Percentiles rank a stretch among this genome's conserved stretches.
phyloP scores from a whole-genome alignment of 1,284 basidiomycete species.

The Ceratobasidium sp. region DNA sequence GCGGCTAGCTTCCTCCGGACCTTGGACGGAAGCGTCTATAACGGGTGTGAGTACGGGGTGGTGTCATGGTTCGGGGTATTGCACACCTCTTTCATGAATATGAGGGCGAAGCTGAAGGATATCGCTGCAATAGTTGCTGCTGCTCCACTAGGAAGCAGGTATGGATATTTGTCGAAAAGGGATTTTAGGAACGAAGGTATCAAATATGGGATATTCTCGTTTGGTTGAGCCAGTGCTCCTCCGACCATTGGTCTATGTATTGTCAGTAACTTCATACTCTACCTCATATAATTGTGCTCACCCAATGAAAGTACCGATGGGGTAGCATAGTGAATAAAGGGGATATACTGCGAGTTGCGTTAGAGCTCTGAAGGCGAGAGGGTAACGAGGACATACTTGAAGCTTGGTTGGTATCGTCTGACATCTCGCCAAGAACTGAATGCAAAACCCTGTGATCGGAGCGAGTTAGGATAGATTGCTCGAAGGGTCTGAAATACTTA shows the following conservation, averaged over 20 bases:
- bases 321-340: slow-evolving; percentile 47
- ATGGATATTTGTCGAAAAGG: slow-evolving; percentile 49
- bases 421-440: slow-evolving; percentile 51
- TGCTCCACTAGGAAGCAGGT: slow-evolving; percentile 69
- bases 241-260: slow-evolving; percentile 44
- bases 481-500: slow-evolving; percentile 4
- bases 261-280: neutral
- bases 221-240: slow-evolving; percentile 48
- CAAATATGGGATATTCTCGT: slow-evolving; percentile 48
- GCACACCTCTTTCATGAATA: slow-evolving; percentile 76
- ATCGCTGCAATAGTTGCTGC: slow-evolving; percentile 70
- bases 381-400: slow-evolving; percentile 45
- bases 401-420: slow-evolving; percentile 50
- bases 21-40: slow-evolving; percentile 45
- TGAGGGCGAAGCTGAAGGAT: slow-evolving; percentile 66
- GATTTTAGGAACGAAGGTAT: slow-evolving; percentile 35
- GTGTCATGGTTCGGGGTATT: neutral
- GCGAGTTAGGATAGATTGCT: neutral
- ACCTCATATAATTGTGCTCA: neutral
- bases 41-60: slow-evolving; percentile 15
- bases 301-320: slow-evolving; percentile 46
- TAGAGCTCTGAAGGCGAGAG: slow-evolving; percentile 39
- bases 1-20: slow-evolving; percentile 11
- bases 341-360: slow-evolving; percentile 44
- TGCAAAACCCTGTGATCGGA: slow-evolving; percentile 24